These are phyloP conservation scores for Carex kokanica DNA, from an alignment of 176 grass and related monocot species.

Conservation along the genomic window DNA sequence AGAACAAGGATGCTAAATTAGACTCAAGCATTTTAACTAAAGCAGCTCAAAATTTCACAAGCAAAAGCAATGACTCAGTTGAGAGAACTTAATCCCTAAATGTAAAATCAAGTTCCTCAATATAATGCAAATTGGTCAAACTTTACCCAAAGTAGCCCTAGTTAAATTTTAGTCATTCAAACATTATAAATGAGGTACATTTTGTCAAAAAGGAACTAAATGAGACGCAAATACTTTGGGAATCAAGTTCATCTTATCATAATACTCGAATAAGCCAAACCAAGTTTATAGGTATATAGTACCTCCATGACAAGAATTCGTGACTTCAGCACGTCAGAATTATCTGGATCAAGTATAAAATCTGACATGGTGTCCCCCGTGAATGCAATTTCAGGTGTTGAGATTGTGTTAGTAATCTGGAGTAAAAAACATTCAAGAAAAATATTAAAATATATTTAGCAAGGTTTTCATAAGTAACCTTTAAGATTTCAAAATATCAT, in stretches of 20 bases:
- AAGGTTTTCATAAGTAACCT: background rate
- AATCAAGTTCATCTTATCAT: conserved; percentile 4
- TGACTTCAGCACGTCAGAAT: conserved; percentile 53
- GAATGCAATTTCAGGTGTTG: conserved; percentile 85
- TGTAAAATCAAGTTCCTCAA: background rate
- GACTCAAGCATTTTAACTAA: background rate
- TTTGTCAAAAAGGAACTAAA: background rate
- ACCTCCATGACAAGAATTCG: conserved; percentile 82
- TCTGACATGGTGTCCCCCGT: conserved; percentile 87
- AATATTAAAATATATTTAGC: background rate
- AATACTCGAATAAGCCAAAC: background rate
- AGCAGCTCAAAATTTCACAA: background rate
- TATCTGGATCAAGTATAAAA: conserved; percentile 86
- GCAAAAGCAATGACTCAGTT: background rate
- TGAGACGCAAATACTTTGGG: background rate
- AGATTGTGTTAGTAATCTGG: conserved; percentile 69
- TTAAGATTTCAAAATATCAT: background rate
- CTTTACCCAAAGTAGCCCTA: background rate
- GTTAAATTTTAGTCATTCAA: background rate
- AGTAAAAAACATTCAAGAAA: conserved; percentile 7
- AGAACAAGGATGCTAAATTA: background rate
- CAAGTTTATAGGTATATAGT: background rate
- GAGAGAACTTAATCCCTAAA: background rate
- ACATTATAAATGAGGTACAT: background rate
- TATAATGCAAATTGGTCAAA: background rate